Evolutionary conservation across 805 yeast species (phyloP).

Genomic region (Barnettozyma populi): DNA sequence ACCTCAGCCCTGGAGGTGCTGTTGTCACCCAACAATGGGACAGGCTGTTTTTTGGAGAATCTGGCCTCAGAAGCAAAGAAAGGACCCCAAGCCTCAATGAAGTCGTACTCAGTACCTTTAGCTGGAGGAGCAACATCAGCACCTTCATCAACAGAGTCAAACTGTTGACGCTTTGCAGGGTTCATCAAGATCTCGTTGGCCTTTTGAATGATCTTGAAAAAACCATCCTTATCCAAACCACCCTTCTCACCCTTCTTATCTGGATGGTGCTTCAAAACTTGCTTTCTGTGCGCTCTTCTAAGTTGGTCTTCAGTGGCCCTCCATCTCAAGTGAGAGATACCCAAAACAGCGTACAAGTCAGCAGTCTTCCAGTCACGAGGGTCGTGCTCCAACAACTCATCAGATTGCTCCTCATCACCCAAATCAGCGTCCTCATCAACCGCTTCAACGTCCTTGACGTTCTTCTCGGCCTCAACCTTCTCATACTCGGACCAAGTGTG

Average conservation of each 20-base stretch:
- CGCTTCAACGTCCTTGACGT: slow-evolving; percentile 61
- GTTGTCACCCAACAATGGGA: slow-evolving; percentile 70
- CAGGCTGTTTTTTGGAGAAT: slow-evolving; percentile 88
- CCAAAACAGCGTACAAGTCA: slow-evolving; percentile 94
- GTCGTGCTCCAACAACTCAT: slow-evolving; percentile 74
- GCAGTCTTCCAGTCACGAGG: slow-evolving; percentile 98
- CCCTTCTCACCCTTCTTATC: slow-evolving; percentile 89
- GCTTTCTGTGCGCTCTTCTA: slow-evolving; percentile 94
- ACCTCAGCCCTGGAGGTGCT: slow-evolving; percentile 73
- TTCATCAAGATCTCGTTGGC: slow-evolving; percentile 89
- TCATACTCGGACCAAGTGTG: slow-evolving; percentile 99
- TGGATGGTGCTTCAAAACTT: slow-evolving; percentile 95
- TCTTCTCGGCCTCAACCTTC: slow-evolving; percentile 84
- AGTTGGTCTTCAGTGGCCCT: slow-evolving; percentile 89
- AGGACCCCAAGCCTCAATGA: slow-evolving; percentile 88
- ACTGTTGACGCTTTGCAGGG: slow-evolving; percentile 82
- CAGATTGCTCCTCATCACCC: slow-evolving; percentile 69
- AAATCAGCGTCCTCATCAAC: slow-evolving; percentile 49
- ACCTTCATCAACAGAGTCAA: slow-evolving; percentile 86
- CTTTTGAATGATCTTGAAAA: slow-evolving; percentile 96
- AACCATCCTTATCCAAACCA: slow-evolving; percentile 90
- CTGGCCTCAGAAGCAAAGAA: slow-evolving; percentile 87
- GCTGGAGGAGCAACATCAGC: slow-evolving; percentile 84
- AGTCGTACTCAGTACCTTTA: slow-evolving; percentile 62
- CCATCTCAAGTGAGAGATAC: slow-evolving; percentile 86